These are phyloP conservation scores for Rhododendron simsii DNA, from an alignment of 148 eudicot species.

Conservation along the genomic window DNA sequence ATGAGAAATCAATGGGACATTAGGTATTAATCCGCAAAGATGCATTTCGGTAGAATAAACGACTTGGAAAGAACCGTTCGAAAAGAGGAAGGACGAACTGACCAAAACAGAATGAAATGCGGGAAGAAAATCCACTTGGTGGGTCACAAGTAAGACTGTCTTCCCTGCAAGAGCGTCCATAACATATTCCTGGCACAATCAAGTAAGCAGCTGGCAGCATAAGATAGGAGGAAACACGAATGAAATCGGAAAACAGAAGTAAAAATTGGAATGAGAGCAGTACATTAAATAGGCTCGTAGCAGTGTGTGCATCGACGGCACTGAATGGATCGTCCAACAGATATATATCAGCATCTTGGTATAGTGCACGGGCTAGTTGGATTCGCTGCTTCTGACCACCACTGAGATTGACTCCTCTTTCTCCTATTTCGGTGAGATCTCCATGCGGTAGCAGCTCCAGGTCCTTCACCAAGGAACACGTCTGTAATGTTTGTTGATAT, in stretches of 20 bases:
- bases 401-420: conserved; percentile 91
- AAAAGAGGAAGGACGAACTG: conserved; percentile 18
- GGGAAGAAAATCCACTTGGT: conserved; percentile 98
- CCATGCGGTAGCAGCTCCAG: conserved; percentile 76
- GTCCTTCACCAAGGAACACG: conserved; percentile 74
- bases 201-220: conserved; percentile 3
- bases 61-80: neutral
- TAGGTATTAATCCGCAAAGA: neutral
- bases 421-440: conserved; percentile 92
- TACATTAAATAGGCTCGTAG: conserved; percentile 79
- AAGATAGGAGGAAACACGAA: neutral
- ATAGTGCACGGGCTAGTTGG: conserved; percentile 93
- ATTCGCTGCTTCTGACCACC: conserved; percentile 97
- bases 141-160: conserved; percentile 88
- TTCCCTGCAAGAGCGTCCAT: conserved; percentile 75
- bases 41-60: neutral
- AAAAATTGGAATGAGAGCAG: neutral
- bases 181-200: conserved; percentile 67
- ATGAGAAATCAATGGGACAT: neutral
- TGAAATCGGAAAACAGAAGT: neutral
- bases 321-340: conserved; percentile 96
- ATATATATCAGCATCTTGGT: conserved; percentile 80
- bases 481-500: conserved; percentile 62
- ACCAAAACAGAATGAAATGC: conserved; percentile 81
- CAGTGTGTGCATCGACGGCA: conserved; percentile 97